These are phyloP conservation scores for Trypanosoma rangeli DNA, from an alignment of 208 protist genomes.

Conservation along the genomic window DNA sequence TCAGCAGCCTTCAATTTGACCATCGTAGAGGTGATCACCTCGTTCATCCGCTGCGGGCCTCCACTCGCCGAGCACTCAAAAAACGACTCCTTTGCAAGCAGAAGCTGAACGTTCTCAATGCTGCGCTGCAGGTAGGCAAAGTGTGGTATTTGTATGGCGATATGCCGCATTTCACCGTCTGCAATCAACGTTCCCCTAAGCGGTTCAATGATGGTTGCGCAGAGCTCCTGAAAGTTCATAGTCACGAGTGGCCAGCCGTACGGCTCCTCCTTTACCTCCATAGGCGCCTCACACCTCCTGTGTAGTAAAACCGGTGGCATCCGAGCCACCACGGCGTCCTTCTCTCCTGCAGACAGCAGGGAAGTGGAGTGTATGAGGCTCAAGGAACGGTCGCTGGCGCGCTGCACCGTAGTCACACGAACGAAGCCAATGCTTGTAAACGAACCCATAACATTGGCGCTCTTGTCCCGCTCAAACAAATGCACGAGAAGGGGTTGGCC, in stretches of 20 bases:
- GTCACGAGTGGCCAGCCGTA: conserved; percentile 54
- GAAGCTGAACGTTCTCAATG: conserved; percentile 4
- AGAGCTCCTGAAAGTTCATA: conserved; percentile 53
- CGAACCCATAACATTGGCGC: neutral
- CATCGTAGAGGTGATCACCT: conserved; percentile 8
- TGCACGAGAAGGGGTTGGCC: conserved; percentile 38
- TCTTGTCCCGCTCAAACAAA: conserved; percentile 38
- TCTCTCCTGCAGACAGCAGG: neutral
- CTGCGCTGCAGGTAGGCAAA: neutral
- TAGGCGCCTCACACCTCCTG: neutral
- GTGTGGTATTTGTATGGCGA: conserved; percentile 35
- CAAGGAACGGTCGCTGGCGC: neutral
- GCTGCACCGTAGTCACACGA: conserved; percentile 26
- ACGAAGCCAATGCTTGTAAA: conserved; percentile 70
- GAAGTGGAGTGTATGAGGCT: neutral
- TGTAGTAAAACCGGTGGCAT: neutral
- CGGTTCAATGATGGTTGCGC: conserved; percentile 50
- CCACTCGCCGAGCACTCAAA: conserved; percentile 2
- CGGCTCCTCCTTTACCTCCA: conserved; percentile 11
- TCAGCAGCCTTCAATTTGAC: conserved; percentile 2
- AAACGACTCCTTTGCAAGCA: conserved; percentile 15
- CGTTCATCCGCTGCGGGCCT: neutral
- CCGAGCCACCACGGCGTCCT: neutral
- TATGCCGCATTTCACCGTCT: conserved; percentile 10
- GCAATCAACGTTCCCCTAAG: conserved; percentile 28